Evolutionary conservation across 2,329 filamentous ascomycete species (phyloP), one percentile per base, ranked within the genome.

Genomic region (Sphaerulina populicola): DNA sequence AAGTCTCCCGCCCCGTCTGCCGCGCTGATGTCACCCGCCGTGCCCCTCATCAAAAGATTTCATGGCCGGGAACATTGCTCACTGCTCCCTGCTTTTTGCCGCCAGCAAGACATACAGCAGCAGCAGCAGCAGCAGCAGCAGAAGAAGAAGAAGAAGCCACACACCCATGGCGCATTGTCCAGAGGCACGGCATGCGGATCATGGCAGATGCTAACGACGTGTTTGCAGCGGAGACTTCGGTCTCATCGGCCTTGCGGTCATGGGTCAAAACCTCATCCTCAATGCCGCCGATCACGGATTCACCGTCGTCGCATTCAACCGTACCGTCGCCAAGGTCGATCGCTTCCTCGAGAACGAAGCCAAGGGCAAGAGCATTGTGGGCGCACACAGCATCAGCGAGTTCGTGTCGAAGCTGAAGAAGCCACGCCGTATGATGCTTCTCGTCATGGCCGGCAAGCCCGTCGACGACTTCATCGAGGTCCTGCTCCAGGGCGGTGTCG

Each of bases 381-480:
- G 93, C 71, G 91, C 93, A 66, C 85, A 95, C 77, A 86, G 83
- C 68, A 85, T 88, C 71, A 81, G 95, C 79, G 93, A 98, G 75
- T 96, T 98, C 71, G 82, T 91, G 69, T 75, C 81, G 74, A 96
- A 96, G 82, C 86, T 98, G 72, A 97, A 97, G 88, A 88, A 81
- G 68, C 93, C 93, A 68, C 88, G 93, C 67, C 86, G 90, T 67
- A 82, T 98, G 74, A 98, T 98, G 93, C 82, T 98, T 68, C 86
- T 98, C 64, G 93, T 98, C 76, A 94, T 96, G 86, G 93, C 93
- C 66, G 93, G 93, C 69, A 87, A 93, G 79, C 85, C 93, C 59
- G 93, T 98, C 64, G 93, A 98, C 72, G 88, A 95, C 78, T 97
- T 95, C 85, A 97, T 98, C 68, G 89, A 96, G 81, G 83, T 84